Base-by-base conservation (phyloP, 805 yeast species). In the Teunomyces tritomae region DNA sequence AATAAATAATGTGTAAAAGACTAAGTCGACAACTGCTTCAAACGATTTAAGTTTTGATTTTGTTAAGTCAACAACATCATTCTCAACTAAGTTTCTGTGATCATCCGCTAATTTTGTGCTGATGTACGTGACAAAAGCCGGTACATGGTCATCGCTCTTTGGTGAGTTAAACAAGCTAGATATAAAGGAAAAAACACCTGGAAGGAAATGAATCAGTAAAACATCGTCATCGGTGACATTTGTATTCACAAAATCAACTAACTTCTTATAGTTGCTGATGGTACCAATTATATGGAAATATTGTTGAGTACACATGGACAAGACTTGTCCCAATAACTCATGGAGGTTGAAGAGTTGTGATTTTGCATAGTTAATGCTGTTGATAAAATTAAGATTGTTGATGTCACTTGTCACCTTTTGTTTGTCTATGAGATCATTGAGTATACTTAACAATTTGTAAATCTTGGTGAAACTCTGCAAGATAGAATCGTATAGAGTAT, bases 251-350 rank as follows among this genome's bases (percentile, higher is more conserved):
- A 77, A 83, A 7, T 68, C 59, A 1, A 84, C 51, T 7, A 85
- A 47, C 13, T 64, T 58, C 13, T 58, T 54, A 55, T 76, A 76
- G 4, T 73, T 63, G 0, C 67, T 61, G 6, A 58, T 39, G 9
- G 64, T 53, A 6, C 65, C 65, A 39, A 64, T 67, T 33, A 63
- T 53, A 1, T 67, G 55, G 24, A 60, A 49, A 34, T 71, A 69
- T 33, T 69, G 69, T 2, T 70, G 68, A 6, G 77, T 68, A 39
- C 80, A 62, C 2, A 85, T 84, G 55, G 63, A 79, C 5, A 85
- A 68, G 1, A 88, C 71, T 61, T 83, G 87, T 39, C 91, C 84
- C 46, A 91, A 65, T 1, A 76, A 59, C 57, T 89, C 96, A 62
- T 90, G 94, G 56, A 84, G 84, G 43, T 71, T 72, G 45, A 81